These are phyloP conservation scores for Saccharomyces hybrid DNA, from an alignment of 1,139 yeast species.

Conservation along the genomic window DNA sequence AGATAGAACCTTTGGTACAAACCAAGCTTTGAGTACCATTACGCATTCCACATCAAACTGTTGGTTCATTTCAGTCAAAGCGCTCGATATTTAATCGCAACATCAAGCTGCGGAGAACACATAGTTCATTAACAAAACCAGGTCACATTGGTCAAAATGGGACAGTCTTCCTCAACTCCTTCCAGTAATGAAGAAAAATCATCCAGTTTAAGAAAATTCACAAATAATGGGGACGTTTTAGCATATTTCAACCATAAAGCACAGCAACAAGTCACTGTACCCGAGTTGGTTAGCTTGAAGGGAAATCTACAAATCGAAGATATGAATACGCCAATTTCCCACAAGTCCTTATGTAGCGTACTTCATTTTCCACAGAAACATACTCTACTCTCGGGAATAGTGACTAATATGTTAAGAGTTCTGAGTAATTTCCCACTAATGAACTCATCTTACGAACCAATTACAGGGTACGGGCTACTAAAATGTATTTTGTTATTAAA, in stretches of 20 bases:
- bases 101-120: neutral
- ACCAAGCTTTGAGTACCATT: neutral
- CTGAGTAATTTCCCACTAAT: slow-evolving; percentile 41
- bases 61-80: neutral
- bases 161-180: neutral
- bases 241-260: slow-evolving; percentile 14
- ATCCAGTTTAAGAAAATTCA: neutral
- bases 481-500: slow-evolving; percentile 37
- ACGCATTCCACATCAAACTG: neutral
- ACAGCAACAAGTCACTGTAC: slow-evolving; percentile 13
- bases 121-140: neutral
- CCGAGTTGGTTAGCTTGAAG: slow-evolving; percentile 22
- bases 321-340: slow-evolving; percentile 26
- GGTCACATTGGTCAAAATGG: neutral
- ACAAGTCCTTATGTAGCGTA: slow-evolving; percentile 24
- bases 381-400: slow-evolving; percentile 24
- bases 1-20: neutral
- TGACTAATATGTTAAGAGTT: slow-evolving; percentile 32
- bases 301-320: slow-evolving; percentile 25
- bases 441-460: slow-evolving; percentile 27
- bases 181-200: neutral
- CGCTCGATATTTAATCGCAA: neutral
- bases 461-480: slow-evolving; percentile 38
- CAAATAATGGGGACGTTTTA: slow-evolving; percentile 6
- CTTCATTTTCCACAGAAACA: slow-evolving; percentile 31